Evolutionary conservation across 2,329 filamentous ascomycete genomes (phyloP).

Genomic region (Akanthomyces muscarius): DNA sequence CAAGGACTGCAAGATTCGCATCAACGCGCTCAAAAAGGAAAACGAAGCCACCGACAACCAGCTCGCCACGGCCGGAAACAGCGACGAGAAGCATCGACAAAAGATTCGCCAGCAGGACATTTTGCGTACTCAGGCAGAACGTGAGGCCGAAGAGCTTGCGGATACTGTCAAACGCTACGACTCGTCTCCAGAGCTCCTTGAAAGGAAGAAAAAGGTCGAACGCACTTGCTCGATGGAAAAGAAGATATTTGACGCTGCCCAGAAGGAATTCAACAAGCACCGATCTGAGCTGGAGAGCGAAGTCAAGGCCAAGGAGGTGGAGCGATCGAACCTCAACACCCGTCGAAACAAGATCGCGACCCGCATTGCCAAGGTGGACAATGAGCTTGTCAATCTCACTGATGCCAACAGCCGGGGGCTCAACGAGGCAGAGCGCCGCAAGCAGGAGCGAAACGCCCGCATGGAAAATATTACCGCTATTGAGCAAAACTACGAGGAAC

Average conservation of each 20-base stretch:
- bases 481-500: conserved; percentile 44
- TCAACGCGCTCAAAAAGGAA: conserved; percentile 66
- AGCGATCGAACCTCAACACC: conserved; percentile 58
- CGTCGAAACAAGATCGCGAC: conserved; percentile 70
- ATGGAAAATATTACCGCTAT: conserved; percentile 43
- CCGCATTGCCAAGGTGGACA: conserved; percentile 68
- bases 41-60: conserved; percentile 65
- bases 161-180: conserved; percentile 62
- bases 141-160: conserved; percentile 50
- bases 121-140: conserved; percentile 63
- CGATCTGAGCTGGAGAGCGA: conserved; percentile 61
- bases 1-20: conserved; percentile 69
- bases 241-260: conserved; percentile 55
- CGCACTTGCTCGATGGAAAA: conserved; percentile 52
- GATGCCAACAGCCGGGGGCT: conserved; percentile 64
- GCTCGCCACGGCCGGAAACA: conserved; percentile 64
- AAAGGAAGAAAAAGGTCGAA: conserved; percentile 53
- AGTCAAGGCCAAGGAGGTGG: conserved; percentile 58
- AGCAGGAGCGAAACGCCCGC: conserved; percentile 46
- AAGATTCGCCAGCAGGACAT: conserved; percentile 72
- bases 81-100: conserved; percentile 71
- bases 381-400: conserved; percentile 65
- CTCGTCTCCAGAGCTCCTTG: conserved; percentile 58
- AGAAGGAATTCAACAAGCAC: conserved; percentile 51
- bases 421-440: conserved; percentile 58